Evolutionary conservation across 2,329 filamentous ascomycete genomes (phyloP), one percentile per base, ranked within the genome.

Genomic region (Didymella lethalis): DNA sequence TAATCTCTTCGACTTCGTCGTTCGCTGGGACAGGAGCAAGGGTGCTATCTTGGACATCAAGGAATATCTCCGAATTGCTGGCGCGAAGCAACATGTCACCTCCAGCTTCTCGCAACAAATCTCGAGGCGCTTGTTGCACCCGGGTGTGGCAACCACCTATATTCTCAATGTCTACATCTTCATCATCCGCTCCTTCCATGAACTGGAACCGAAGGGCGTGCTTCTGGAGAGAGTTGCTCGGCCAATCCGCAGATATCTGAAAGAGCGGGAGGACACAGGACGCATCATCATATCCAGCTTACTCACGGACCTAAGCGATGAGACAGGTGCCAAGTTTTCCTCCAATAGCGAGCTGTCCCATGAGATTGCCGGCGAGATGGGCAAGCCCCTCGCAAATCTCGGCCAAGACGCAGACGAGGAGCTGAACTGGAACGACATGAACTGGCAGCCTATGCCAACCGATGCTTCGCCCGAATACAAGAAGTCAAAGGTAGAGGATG

Each of bases 401-500:
- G 88, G 62, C 66, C 65, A 81, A 68, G 73, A 84, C 63, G 65
- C 78, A 18, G 77, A 82, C 36, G 80, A 84, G n/a, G 91, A 92
- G 51, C 83, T 95, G 16, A 91, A 96, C 75, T 98, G 91, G 90
- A 86, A 92, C 71, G 93, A 99, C 75, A 91, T 97, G 88, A 86
- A 88, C 8, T 99, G 95, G 95, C 83, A 92, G 34, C 95, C 95
- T 1, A 91, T 97, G 69, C 95, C 95, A 0, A 88, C 96, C 38
- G 95, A 99, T 73, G 95, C 95, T 1, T 93, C 92, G 10, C 90
- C 92, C 4, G 80, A 97, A 73, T 97, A 97, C 80, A 92, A 91
- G 71, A 90, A 93, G 58, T 91, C 92, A 11, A 96, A 91, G 75
- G 91, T 88, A 43, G 91, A 93, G 64, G 95, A 99, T 76, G 90